These are phyloP conservation scores for Malassezia caprae DNA, from an alignment of 1,284 basidiomycete species.

Conservation along the genomic window DNA sequence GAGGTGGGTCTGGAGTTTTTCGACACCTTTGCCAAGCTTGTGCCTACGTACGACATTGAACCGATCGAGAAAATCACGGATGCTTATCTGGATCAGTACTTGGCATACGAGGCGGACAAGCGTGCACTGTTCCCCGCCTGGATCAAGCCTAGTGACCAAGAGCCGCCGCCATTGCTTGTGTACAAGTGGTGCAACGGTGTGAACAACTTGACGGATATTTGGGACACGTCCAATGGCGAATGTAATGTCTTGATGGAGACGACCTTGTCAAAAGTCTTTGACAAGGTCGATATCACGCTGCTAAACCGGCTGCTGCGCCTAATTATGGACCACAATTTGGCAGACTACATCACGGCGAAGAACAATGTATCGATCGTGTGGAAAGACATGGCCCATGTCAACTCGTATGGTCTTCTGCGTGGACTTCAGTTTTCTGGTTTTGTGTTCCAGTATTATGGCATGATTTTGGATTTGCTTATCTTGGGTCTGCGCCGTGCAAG, in stretches of 20 bases:
- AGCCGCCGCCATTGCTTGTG: slow-evolving; percentile 46
- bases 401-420: slow-evolving; percentile 46
- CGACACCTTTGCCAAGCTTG: slow-evolving; percentile 45
- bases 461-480: slow-evolving; percentile 45
- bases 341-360: slow-evolving; percentile 48
- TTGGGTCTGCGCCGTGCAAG: slow-evolving; percentile 44
- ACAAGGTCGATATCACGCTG: slow-evolving; percentile 47
- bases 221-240: slow-evolving; percentile 45
- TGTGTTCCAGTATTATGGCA: slow-evolving; percentile 48
- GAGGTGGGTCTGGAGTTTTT: slow-evolving; percentile 48
- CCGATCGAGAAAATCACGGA: slow-evolving; percentile 49
- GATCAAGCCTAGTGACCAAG: slow-evolving; percentile 48
- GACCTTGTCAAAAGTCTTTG: slow-evolving; percentile 44
- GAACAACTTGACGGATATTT: slow-evolving; percentile 45
- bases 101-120: slow-evolving; percentile 47
- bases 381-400: slow-evolving; percentile 49
- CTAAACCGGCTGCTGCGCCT: slow-evolving; percentile 46
- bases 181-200: slow-evolving; percentile 49
- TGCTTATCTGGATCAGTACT: slow-evolving; percentile 47
- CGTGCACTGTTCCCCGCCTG: slow-evolving; percentile 48
- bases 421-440: slow-evolving; percentile 47
- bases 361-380: slow-evolving; percentile 48
- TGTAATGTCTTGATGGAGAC: slow-evolving; percentile 48
- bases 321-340: slow-evolving; percentile 48
- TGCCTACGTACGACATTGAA: slow-evolving; percentile 47